Percentiles rank a stretch among this genome's conserved stretches.
These are phyloP conservation scores for Tetraselmis striata DNA, from an alignment of 139 green algal species.

Conservation along the genomic window DNA sequence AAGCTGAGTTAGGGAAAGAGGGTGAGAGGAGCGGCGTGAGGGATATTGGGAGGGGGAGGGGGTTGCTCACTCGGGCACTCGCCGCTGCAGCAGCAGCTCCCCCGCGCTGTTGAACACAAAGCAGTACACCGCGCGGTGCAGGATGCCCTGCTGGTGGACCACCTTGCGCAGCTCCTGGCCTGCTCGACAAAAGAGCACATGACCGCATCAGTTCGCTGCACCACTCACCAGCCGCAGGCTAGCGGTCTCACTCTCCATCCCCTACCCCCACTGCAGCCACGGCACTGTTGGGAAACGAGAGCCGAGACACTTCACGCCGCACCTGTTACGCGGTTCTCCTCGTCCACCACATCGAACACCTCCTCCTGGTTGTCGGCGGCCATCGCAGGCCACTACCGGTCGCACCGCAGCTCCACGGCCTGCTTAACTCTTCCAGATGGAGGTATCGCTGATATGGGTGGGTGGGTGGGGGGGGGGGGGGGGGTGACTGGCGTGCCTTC, in stretches of 20 bases:
- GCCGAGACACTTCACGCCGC: background rate
- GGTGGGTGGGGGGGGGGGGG: too few relatives aligned
- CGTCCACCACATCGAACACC: background rate
- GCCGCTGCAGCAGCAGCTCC: constrained; percentile 4
- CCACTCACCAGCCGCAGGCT: too few relatives aligned
- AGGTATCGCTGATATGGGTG: background rate
- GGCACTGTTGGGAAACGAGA: too few relatives aligned
- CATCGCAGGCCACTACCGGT: background rate
- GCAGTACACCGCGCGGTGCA: constrained; percentile 3
- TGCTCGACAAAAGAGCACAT: too few relatives aligned
- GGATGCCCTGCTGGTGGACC: background rate
- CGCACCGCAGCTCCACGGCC: background rate
- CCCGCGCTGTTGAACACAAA: constrained; percentile 3
- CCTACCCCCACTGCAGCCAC: too few relatives aligned
- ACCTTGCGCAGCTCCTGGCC: background rate
- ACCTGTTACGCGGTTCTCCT: background rate
- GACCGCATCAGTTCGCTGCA: too few relatives aligned
- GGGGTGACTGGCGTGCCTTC: too few relatives aligned
- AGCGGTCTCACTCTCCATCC: too few relatives aligned
- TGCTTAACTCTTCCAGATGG: background rate
- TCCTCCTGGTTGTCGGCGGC: background rate
- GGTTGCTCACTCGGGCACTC: background rate
- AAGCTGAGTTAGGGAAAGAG: too few relatives aligned
- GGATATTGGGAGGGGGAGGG: background rate
- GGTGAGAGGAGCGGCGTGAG: too few relatives aligned